Evolutionary conservation across 371 early-diverging fungal genomes (phyloP).

Genomic region (Parasitella parasitica): DNA sequence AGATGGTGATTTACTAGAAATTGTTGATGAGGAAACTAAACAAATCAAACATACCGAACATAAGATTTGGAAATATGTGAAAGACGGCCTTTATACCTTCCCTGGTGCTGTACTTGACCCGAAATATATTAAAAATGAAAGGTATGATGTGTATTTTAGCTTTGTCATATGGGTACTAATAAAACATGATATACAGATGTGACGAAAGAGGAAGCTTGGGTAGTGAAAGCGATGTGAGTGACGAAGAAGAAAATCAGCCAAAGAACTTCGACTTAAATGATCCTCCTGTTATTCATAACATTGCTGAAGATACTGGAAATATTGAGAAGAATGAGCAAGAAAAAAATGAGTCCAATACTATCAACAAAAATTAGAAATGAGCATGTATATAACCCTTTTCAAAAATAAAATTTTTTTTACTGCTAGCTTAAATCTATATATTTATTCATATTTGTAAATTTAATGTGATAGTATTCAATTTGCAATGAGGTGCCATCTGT

Average conservation of each 20-base stretch:
- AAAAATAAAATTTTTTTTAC: neutral
- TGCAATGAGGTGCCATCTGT: too few species aligned
- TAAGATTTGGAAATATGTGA: slow-evolving; percentile 31
- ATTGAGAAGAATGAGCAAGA: neutral
- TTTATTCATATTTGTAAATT: too few species aligned
- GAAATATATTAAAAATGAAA: slow-evolving; percentile 24
- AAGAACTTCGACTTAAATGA: neutral
- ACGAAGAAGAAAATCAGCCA: neutral
- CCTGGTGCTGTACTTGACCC: slow-evolving; percentile 44
- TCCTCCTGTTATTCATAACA: neutral
- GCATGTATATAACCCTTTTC: neutral
- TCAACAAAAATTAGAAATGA: neutral
- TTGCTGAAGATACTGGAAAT: neutral
- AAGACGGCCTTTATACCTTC: slow-evolving; percentile 47
- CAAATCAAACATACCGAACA: slow-evolving; percentile 6
- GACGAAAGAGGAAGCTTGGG: slow-evolving; percentile 15
- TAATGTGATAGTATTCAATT: too few species aligned
- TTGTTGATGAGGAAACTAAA: slow-evolving; percentile 7
- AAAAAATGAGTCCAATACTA: neutral
- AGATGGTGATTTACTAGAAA: slow-evolving; percentile 11
- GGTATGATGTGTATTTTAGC: neutral
- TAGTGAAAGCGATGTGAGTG: slow-evolving; percentile 4
- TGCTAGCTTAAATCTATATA: neutral
- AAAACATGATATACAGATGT: neutral
- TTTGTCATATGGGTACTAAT: too few species aligned